These are phyloP conservation scores for Rhamnella rubrinervis DNA, from an alignment of 331 rosid genomes.

Conservation along the genomic window DNA sequence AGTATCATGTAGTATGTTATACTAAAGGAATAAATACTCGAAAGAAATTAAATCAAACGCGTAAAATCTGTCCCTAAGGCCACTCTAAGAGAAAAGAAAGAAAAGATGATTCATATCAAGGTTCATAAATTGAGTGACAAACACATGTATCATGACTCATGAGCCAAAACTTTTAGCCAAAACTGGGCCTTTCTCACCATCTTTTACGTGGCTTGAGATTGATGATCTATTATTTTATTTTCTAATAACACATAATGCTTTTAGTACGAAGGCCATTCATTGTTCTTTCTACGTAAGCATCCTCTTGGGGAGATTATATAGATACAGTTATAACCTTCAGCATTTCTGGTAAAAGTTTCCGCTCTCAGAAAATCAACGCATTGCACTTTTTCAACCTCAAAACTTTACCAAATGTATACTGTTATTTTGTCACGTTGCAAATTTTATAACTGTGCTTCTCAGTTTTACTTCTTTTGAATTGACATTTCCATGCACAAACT, in stretches of 20 bases:
- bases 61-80: background rate
- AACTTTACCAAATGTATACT: too few species aligned
- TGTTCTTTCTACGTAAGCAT: too few species aligned
- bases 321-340: background rate
- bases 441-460: too few species aligned
- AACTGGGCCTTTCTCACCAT: background rate
- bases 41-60: background rate
- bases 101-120: background rate
- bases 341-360: too few species aligned
- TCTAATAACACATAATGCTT: too few species aligned
- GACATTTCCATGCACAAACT: too few species aligned
- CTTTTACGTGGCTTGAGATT: background rate
- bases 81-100: background rate
- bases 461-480: too few species aligned
- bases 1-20: conserved; percentile 3
- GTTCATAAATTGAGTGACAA: background rate
- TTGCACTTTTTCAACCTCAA: too few species aligned
- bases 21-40: background rate
- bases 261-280: too few species aligned
- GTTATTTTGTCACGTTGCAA: too few species aligned
- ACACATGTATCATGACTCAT: background rate
- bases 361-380: too few species aligned
- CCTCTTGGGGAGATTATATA: too few species aligned
- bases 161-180: background rate
- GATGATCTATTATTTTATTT: background rate